These are phyloP conservation scores for Ilyonectria mors-panacis DNA, from an alignment of 2,329 filamentous ascomycete species.

Conservation along the genomic window DNA sequence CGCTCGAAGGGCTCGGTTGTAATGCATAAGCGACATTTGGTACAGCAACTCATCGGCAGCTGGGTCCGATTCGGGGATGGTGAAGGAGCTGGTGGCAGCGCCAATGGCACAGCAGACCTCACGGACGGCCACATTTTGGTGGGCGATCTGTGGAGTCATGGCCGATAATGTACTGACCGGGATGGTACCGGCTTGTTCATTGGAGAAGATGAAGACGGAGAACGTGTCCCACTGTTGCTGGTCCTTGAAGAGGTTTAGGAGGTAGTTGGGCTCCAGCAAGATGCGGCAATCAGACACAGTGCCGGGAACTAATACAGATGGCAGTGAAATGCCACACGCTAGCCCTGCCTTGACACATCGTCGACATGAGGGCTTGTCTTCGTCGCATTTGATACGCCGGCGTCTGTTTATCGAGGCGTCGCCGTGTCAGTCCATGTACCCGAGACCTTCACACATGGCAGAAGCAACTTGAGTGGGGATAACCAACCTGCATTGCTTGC, in stretches of 20 bases:
- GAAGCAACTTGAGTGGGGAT: background rate
- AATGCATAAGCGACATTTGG: slow-evolving; percentile 34
- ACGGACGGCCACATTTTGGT: slow-evolving; percentile 34
- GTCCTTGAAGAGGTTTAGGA: slow-evolving; percentile 36
- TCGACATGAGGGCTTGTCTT: slow-evolving; percentile 38
- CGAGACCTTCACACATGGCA: background rate
- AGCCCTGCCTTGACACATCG: slow-evolving; percentile 32
- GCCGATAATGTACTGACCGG: slow-evolving; percentile 38
- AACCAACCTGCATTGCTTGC: slow-evolving; percentile 44
- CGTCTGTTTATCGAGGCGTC: slow-evolving; percentile 28
- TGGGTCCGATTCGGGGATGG: slow-evolving; percentile 19
- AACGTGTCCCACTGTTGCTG: slow-evolving; percentile 45
- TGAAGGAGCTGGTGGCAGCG: slow-evolving; percentile 36
- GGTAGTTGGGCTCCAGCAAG: slow-evolving; percentile 30
- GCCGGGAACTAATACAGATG: background rate
- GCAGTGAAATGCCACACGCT: slow-evolving; percentile 32
- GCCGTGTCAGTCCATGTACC: background rate
- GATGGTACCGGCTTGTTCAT: slow-evolving; percentile 35
- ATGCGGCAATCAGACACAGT: slow-evolving; percentile 33
- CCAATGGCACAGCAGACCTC: slow-evolving; percentile 43
- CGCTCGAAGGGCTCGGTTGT: slow-evolving; percentile 38
- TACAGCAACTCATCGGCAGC: slow-evolving; percentile 30
- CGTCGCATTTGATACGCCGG: slow-evolving; percentile 46
- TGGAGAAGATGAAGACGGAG: slow-evolving; percentile 38
- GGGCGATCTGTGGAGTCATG: slow-evolving; percentile 41